phyloP scores from a whole-genome alignment of 169 alveolate genomes.

The Ichthyophthirius multifiliis region DNA sequence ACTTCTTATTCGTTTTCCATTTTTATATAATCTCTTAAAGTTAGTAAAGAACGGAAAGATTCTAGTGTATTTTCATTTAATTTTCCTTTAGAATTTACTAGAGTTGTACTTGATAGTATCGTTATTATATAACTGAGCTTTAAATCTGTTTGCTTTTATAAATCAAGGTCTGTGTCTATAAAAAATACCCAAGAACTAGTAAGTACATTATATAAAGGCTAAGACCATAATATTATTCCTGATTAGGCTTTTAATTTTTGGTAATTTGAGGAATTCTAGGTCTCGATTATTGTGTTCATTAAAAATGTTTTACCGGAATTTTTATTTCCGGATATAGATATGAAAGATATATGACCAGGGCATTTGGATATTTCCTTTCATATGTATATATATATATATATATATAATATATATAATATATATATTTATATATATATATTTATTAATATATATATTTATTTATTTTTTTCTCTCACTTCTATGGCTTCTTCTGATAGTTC shows the following conservation, averaged over 20 bases:
- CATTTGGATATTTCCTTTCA: not conserved
- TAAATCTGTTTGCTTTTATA: not conserved
- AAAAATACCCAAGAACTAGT: constrained; percentile 3
- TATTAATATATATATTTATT: not conserved
- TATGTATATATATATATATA: not conserved
- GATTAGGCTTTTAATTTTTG: not conserved
- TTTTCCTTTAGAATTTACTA: not conserved
- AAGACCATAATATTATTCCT: not conserved
- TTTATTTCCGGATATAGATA: not conserved
- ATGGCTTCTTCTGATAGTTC: not conserved
- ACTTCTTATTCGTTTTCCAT: constrained; percentile 4
- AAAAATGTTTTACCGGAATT: not conserved
- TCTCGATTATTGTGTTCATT: not conserved
- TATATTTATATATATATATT: too few species aligned
- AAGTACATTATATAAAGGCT: not conserved
- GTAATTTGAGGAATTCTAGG: not conserved
- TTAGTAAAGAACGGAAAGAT: not conserved
- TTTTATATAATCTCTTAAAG: not conserved
- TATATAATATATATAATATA: too few species aligned
- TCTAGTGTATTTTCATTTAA: not conserved
- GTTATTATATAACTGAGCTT: not conserved
- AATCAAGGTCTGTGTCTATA: not conserved
- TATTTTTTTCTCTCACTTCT: not conserved
- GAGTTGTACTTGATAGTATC: not conserved
- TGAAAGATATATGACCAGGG: not conserved